phyloP scores from a whole-genome alignment of 2,329 filamentous ascomycete genomes.

The Cladophialophora yegresii region DNA sequence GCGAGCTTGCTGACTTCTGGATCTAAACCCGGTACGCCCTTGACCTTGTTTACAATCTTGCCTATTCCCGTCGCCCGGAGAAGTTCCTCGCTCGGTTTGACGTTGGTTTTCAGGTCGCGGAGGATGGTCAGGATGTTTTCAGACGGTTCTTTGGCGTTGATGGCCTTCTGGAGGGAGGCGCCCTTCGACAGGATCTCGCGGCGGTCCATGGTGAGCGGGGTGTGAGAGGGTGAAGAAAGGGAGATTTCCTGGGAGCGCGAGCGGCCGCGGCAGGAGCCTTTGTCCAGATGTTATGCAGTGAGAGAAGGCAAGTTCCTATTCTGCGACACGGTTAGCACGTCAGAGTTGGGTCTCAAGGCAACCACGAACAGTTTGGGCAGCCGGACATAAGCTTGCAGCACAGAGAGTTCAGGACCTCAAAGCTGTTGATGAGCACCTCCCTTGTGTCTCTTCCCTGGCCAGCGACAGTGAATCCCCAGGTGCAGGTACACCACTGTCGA shows the following conservation, averaged over 20 bases:
- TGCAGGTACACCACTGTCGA: slow-evolving; percentile 1
- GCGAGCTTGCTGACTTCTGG: slow-evolving; percentile 71
- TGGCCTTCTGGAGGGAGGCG: slow-evolving; percentile 77
- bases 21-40: slow-evolving; percentile 70
- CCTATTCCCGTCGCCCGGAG: slow-evolving; percentile 90
- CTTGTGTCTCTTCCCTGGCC: background rate
- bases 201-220: slow-evolving; percentile 67
- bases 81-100: slow-evolving; percentile 83
- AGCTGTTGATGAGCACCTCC: background rate
- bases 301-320: background rate
- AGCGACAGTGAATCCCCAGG: background rate
- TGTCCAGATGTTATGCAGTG: background rate
- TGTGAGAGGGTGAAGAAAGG: slow-evolving; percentile 1
- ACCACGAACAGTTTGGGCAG: background rate
- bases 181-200: slow-evolving; percentile 78
- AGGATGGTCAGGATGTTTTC: slow-evolving; percentile 72
- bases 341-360: slow-evolving; percentile 3
- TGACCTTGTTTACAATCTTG: slow-evolving; percentile 82
- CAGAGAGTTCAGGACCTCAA: background rate
- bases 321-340: slow-evolving; percentile 6
- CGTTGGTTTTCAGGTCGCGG: slow-evolving; percentile 74
- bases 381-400: background rate
- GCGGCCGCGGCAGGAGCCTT: background rate
- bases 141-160: slow-evolving; percentile 71
- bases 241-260: slow-evolving; percentile 1